Evolutionary conservation across 345 rosid species (phyloP).

Genomic region (Salix purpurea): DNA sequence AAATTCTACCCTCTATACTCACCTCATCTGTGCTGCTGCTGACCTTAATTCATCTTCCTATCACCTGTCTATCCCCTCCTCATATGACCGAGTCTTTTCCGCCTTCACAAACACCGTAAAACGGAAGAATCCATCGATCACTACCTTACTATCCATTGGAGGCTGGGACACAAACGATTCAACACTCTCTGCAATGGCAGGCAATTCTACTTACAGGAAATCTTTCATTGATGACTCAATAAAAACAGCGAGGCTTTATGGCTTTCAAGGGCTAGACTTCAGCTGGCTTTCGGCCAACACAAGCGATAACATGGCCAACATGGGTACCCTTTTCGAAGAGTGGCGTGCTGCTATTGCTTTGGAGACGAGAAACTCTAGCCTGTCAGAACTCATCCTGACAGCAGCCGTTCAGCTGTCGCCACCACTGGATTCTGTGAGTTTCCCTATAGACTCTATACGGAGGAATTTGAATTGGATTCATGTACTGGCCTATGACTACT

Average conservation of each 20-base stretch:
- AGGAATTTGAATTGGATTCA: conserved; percentile 30
- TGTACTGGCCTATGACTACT: conserved; percentile 23
- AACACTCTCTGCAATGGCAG: too few relatives aligned
- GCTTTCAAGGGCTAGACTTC: conserved; percentile 32
- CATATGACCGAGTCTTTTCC: conserved; percentile 17
- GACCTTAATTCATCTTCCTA: conserved; percentile 19
- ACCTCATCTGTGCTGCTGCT: conserved; percentile 54
- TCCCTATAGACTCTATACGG: conserved; percentile 21
- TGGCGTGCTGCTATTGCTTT: conserved; percentile 19
- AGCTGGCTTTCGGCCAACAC: conserved; percentile 24
- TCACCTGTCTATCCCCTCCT: too few relatives aligned
- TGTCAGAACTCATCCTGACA: too few relatives aligned
- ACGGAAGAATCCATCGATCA: too few relatives aligned
- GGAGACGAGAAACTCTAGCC: too few relatives aligned
- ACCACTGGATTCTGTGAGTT: not conserved
- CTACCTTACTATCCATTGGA: conserved; percentile 23
- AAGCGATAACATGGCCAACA: conserved; percentile 6
- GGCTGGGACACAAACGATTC: not conserved
- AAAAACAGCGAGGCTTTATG: conserved; percentile 16
- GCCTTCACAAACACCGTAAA: conserved; percentile 32
- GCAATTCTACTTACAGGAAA: conserved; percentile 7
- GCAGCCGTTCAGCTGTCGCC: not conserved
- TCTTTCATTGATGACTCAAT: conserved; percentile 26
- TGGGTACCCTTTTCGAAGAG: conserved; percentile 21
- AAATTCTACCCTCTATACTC: conserved; percentile 43